Evolutionary conservation across 371 early-diverging fungal species (phyloP).

Genomic region (Thermomucor indicae-seudaticae): DNA sequence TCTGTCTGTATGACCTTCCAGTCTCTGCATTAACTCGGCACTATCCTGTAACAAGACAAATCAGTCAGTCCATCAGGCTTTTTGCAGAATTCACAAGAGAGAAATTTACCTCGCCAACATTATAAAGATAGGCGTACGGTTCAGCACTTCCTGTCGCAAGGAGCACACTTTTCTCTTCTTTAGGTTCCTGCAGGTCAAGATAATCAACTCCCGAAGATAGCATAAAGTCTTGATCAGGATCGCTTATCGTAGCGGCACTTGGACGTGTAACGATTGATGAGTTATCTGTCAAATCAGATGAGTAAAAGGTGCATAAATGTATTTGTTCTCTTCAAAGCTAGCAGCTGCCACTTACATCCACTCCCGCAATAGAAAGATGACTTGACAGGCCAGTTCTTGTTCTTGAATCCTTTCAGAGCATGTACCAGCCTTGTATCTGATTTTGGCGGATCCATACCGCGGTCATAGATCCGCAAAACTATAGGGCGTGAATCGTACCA

Average conservation of each 20-base stretch:
- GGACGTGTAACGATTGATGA: slow-evolving; percentile 39
- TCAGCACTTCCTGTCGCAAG: slow-evolving; percentile 87
- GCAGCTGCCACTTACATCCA: slow-evolving; percentile 50
- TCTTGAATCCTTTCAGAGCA: slow-evolving; percentile 79
- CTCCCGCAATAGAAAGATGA: slow-evolving; percentile 72
- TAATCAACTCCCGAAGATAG: slow-evolving; percentile 26
- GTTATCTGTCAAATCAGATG: slow-evolving; percentile 23
- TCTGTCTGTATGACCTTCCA: slow-evolving; percentile 84
- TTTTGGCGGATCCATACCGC: slow-evolving; percentile 73
- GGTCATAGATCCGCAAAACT: slow-evolving; percentile 84
- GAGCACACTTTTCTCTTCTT: slow-evolving; percentile 59
- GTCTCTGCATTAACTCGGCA: slow-evolving; percentile 69
- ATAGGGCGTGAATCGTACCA: background rate
- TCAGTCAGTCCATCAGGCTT: background rate
- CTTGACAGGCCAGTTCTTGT: slow-evolving; percentile 89
- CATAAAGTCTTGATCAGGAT: slow-evolving; percentile 27
- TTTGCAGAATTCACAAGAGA: background rate
- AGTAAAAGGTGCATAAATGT: background rate
- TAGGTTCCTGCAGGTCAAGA: slow-evolving; percentile 39
- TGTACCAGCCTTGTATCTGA: slow-evolving; percentile 63
- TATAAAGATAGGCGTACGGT: slow-evolving; percentile 81
- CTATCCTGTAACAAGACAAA: slow-evolving; percentile 44
- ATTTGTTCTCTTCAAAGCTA: background rate
- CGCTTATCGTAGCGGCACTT: slow-evolving; percentile 4
- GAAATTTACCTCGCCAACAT: slow-evolving; percentile 58